A percentile compares a stretch with the other conserved stretches of the same genome.
Evolutionary conservation across 768 basidiomycete genomes (phyloP).

Genomic region (Mycena leptocephala): DNA sequence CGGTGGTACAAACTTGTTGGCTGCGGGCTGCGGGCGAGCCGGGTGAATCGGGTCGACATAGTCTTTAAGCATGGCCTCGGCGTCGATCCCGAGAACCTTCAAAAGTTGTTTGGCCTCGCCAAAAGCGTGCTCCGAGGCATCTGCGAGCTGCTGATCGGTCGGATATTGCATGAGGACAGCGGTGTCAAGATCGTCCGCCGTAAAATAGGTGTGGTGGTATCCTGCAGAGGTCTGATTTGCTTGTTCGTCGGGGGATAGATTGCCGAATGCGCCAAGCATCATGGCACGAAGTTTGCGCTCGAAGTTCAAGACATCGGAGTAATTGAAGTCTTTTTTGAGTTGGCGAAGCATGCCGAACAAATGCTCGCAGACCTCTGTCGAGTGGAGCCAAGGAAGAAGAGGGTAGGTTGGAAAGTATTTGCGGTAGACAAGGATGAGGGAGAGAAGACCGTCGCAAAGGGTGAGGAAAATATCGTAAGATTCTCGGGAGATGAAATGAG

Average conservation of each 20-base stretch:
- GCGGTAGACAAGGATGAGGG: slow-evolving; percentile 39
- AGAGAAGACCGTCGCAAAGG: slow-evolving; percentile 37
- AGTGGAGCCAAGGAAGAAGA: slow-evolving; percentile 50
- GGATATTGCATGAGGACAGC: slow-evolving; percentile 29
- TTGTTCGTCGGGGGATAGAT: slow-evolving; percentile 20
- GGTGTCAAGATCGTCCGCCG: slow-evolving; percentile 33
- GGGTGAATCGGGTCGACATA: neutral
- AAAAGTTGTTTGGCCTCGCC: neutral
- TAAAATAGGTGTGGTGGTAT: slow-evolving; percentile 43
- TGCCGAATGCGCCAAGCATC: slow-evolving; percentile 27
- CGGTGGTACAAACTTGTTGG: too few species aligned
- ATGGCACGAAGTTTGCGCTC: slow-evolving; percentile 39
- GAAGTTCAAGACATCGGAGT: slow-evolving; percentile 34
- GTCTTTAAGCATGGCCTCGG: neutral
- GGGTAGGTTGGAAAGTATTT: slow-evolving; percentile 35
- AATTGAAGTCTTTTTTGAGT: slow-evolving; percentile 42
- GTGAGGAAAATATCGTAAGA: slow-evolving; percentile 41
- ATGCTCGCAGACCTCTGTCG: slow-evolving; percentile 49
- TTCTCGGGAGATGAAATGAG: slow-evolving; percentile 43
- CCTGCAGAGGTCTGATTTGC: slow-evolving; percentile 35
- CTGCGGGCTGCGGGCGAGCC: too few species aligned
- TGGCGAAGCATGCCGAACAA: too few species aligned
- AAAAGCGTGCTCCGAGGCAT: neutral
- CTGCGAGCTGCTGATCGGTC: slow-evolving; percentile 29
- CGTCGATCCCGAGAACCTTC: neutral